Evolutionary conservation across 2,329 filamentous ascomycete genomes (phyloP).

Genomic region (Trichoderma harzianum): DNA sequence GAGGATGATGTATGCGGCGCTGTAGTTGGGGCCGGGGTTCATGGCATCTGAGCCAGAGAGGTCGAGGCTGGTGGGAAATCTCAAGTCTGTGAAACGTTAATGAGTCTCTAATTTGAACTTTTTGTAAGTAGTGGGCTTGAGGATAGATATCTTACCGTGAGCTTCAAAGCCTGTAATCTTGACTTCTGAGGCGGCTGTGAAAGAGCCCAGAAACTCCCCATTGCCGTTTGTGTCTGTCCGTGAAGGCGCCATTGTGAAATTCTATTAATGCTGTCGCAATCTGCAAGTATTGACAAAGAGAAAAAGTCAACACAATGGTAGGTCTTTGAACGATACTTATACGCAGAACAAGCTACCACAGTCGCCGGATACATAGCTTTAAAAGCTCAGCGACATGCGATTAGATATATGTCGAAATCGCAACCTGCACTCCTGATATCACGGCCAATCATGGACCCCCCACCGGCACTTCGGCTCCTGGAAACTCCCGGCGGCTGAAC

Average conservation of each 20-base stretch:
- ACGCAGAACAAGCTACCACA: background rate
- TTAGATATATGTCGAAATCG: background rate
- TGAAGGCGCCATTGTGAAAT: conserved; percentile 15
- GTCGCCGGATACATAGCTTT: background rate
- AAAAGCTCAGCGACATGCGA: background rate
- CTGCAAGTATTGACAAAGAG: background rate
- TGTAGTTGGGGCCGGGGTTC: conserved; percentile 93
- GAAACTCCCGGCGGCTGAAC: background rate
- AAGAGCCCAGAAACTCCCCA: background rate
- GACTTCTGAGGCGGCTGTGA: conserved; percentile 43
- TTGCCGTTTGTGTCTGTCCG: background rate
- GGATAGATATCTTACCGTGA: conserved; percentile 52
- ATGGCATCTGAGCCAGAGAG: conserved; percentile 97
- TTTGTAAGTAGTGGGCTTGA: background rate
- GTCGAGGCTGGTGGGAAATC: conserved; percentile 87
- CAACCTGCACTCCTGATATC: background rate
- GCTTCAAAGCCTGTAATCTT: conserved; percentile 70
- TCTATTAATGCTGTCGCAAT: background rate
- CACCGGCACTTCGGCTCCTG: conserved; percentile 9
- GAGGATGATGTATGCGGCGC: conserved; percentile 88
- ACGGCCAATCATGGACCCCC: background rate
- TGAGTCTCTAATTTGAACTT: background rate
- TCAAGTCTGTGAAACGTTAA: conserved; percentile 54
- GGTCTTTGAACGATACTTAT: background rate
- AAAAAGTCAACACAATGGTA: background rate